These are phyloP conservation scores for Amanita rubescens DNA, from an alignment of 768 basidiomycete genomes.

Conservation along the genomic window DNA sequence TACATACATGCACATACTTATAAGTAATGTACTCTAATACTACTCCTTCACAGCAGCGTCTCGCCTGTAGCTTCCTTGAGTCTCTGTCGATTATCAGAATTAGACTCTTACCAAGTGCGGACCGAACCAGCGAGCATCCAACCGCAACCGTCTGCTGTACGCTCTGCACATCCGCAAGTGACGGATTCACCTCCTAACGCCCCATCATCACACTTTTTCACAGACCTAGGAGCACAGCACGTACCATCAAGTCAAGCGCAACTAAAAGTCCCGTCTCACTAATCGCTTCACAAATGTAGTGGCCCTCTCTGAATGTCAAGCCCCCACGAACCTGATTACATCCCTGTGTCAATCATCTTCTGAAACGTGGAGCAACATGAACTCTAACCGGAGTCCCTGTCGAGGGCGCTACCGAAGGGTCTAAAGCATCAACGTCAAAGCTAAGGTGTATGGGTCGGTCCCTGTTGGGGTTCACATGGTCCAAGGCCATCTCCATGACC, in stretches of 20 bases:
- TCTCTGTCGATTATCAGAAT: no score
- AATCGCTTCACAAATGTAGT: constrained; percentile 92
- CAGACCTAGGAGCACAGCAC: constrained; percentile 16
- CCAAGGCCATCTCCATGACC: constrained; percentile 94
- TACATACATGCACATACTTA: not conserved
- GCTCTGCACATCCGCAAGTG: constrained; percentile 64
- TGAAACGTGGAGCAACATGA: not conserved
- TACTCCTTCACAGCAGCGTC: constrained; percentile 29
- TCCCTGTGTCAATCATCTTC: constrained; percentile 7
- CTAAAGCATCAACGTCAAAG: constrained; percentile 94
- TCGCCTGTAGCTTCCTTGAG: constrained; percentile 27
- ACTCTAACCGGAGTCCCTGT: constrained; percentile 79
- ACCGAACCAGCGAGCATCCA: constrained; percentile 78
- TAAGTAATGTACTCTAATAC: no score
- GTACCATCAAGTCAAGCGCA: constrained; percentile 88
- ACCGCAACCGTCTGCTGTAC: constrained; percentile 86
- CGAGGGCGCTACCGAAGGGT: constrained; percentile 93
- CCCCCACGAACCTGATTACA: constrained; percentile 76
- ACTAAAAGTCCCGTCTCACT: constrained; percentile 91
- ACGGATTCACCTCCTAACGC: constrained; percentile 91
- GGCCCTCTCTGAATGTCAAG: constrained; percentile 95
- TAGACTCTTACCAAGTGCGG: constrained; percentile 62
- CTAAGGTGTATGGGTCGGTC: constrained; percentile 87
- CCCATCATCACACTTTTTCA: constrained; percentile 2
- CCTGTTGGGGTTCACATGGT: constrained; percentile 83